Percentiles rank a stretch among this genome's conserved stretches.
These are phyloP conservation scores for Erythrophleum fordii DNA, from an alignment of 306 rosid species.

Conservation along the genomic window DNA sequence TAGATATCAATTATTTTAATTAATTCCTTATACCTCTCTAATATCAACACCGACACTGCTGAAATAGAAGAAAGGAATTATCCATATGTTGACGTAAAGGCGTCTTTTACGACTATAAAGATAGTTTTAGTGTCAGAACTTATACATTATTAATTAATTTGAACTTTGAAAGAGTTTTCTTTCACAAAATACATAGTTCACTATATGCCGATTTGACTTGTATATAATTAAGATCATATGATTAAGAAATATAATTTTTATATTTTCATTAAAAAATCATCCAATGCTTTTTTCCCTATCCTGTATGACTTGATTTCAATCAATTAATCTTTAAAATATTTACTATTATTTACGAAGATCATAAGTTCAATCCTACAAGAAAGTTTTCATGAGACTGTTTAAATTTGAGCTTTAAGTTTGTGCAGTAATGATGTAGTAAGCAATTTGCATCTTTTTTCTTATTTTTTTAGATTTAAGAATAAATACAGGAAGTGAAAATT, in stretches of 20 bases:
- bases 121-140: neutral
- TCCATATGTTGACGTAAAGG: neutral
- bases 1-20: neutral
- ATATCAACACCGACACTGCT: neutral
- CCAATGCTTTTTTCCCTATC: neutral
- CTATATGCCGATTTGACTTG: neutral
- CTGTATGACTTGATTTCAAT: neutral
- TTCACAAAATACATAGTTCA: neutral
- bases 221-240: too few species aligned
- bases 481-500: too few species aligned
- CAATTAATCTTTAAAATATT: neutral
- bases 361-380: neutral
- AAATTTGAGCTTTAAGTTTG: neutral
- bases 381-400: too few species aligned
- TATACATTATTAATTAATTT: too few species aligned
- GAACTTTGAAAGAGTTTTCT: neutral
- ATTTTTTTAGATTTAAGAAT: too few species aligned
- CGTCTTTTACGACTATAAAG: neutral
- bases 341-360: neutral
- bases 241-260: too few species aligned
- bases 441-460: neutral
- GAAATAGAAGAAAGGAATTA: neutral
- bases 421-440: too few species aligned
- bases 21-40: neutral
- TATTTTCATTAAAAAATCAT: neutral